These are phyloP conservation scores for Chrysanthemum seticuspe DNA, from an alignment of 129 eudicot species.

Conservation along the genomic window DNA sequence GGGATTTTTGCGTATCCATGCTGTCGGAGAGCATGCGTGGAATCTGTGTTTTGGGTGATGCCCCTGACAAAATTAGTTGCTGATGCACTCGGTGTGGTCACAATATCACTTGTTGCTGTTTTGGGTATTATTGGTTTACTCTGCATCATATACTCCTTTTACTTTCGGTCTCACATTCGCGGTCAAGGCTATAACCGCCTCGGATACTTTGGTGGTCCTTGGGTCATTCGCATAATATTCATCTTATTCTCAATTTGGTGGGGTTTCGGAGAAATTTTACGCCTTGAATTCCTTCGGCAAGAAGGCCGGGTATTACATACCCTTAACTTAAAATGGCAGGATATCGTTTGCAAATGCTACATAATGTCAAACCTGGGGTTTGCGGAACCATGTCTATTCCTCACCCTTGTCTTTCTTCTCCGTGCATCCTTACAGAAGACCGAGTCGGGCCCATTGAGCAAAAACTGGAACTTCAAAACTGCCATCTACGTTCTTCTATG, in stretches of 20 bases:
- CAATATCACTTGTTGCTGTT: conserved; percentile 70
- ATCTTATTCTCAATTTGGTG: conserved; percentile 71
- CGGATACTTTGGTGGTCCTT: conserved; percentile 79
- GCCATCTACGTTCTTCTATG: conserved; percentile 58
- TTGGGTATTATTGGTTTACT: conserved; percentile 61
- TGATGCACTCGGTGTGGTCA: conserved; percentile 99
- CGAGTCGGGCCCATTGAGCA: conserved; percentile 60
- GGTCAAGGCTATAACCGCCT: conserved; percentile 53
- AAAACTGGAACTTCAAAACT: conserved; percentile 75
- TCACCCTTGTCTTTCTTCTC: conserved; percentile 70
- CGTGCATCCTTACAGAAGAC: conserved; percentile 81
- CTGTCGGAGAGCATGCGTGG: conserved; percentile 98
- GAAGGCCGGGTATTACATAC: conserved; percentile 56
- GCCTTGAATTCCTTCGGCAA: conserved; percentile 65
- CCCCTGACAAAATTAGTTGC: conserved; percentile 86
- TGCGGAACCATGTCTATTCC: conserved; percentile 89
- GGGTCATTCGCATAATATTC: conserved; percentile 71
- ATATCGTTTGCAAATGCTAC: conserved; percentile 86
- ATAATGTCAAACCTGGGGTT: conserved; percentile 89
- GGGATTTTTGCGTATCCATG: conserved; percentile 61
- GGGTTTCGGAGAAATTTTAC: conserved; percentile 74
- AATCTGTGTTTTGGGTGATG: conserved; percentile 89
- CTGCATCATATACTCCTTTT: conserved; percentile 71
- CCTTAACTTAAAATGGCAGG: conserved; percentile 70
- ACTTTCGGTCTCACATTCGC: conserved; percentile 70